These are phyloP conservation scores for Talaromyces adpressus DNA, from an alignment of 495 filamentous ascomycete genomes.

Conservation along the genomic window DNA sequence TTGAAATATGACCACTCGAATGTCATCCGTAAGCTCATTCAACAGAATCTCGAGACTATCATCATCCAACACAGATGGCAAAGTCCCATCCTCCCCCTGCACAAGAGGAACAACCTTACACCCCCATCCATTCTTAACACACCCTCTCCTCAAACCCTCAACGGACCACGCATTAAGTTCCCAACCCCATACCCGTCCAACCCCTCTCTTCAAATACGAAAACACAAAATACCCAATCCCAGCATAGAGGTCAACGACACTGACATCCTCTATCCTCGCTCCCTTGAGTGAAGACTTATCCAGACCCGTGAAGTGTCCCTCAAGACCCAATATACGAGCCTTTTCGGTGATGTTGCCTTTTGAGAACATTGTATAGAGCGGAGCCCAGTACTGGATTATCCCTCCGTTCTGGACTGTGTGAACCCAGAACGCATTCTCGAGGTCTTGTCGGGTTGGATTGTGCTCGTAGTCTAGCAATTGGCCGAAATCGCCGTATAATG, in stretches of 20 bases:
- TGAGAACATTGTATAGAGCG: slow-evolving; percentile 85
- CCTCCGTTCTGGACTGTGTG: slow-evolving; percentile 66
- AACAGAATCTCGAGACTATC: slow-evolving; percentile 21
- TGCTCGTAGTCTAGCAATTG: slow-evolving; percentile 21
- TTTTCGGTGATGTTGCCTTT: slow-evolving; percentile 89
- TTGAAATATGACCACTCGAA: slow-evolving; percentile 57
- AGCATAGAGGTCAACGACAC: slow-evolving; percentile 78
- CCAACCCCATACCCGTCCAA: slow-evolving; percentile 69
- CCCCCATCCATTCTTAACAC: slow-evolving; percentile 57
- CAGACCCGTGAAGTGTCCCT: slow-evolving; percentile 22
- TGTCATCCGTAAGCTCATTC: slow-evolving; percentile 20
- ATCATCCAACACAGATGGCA: slow-evolving; percentile 7
- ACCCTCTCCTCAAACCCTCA: slow-evolving; percentile 70
- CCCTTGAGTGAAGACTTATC: slow-evolving; percentile 20
- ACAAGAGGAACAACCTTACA: slow-evolving; percentile 40
- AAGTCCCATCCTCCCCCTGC: slow-evolving; percentile 11
- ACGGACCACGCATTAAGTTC: slow-evolving; percentile 86
- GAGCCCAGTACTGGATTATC: slow-evolving; percentile 80
- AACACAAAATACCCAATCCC: slow-evolving; percentile 93
- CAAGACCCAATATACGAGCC: slow-evolving; percentile 51
- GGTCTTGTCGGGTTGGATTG: slow-evolving; percentile 33
- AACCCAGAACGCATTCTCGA: slow-evolving; percentile 62
- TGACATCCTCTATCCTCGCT: slow-evolving; percentile 24
- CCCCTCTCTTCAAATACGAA: slow-evolving; percentile 64
- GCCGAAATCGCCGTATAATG: slow-evolving; percentile 64